A percentile compares a stretch with the other conserved stretches of the same genome.
Evolutionary conservation across 2,329 filamentous ascomycete genomes (phyloP).

Genomic region (Pseudocercospora musae): DNA sequence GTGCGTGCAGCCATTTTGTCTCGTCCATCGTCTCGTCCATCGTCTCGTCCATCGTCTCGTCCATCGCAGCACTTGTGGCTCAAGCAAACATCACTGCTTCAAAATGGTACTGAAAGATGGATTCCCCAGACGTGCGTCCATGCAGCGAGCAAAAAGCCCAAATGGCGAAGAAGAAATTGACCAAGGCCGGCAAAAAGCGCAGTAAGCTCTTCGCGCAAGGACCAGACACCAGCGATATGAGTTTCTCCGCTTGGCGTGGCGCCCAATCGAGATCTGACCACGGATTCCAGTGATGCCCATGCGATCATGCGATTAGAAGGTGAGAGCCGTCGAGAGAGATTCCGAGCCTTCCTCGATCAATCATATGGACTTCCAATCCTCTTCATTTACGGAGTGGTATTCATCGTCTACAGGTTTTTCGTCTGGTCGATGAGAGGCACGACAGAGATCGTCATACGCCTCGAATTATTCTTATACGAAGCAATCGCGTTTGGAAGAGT

Average conservation of each 20-base stretch:
- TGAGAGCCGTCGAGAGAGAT: not conserved
- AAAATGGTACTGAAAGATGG: not conserved
- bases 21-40: no score
- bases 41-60: no score
- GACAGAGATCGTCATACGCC: not conserved
- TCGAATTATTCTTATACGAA: not conserved
- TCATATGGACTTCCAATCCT: not conserved
- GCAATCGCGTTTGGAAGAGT: not conserved
- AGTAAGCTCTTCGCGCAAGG: not conserved
- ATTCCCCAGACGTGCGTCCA: no score
- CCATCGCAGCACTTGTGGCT: no score
- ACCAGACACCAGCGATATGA: not conserved
- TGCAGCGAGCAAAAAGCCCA: not conserved
- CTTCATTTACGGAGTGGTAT: no score
- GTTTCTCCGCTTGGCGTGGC: not conserved
- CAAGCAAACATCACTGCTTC: not conserved
- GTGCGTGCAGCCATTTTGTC: no score
- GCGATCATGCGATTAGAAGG: not conserved
- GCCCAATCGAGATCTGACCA: not conserved
- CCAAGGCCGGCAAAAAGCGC: not conserved
- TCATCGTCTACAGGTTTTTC: not conserved
- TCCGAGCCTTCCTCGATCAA: not conserved
- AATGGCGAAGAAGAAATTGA: not conserved
- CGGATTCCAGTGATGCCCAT: not conserved
- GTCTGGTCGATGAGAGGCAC: not conserved